These are phyloP conservation scores for Rhododendron griersonianum DNA, from an alignment of 148 eudicot genomes.

Conservation along the genomic window DNA sequence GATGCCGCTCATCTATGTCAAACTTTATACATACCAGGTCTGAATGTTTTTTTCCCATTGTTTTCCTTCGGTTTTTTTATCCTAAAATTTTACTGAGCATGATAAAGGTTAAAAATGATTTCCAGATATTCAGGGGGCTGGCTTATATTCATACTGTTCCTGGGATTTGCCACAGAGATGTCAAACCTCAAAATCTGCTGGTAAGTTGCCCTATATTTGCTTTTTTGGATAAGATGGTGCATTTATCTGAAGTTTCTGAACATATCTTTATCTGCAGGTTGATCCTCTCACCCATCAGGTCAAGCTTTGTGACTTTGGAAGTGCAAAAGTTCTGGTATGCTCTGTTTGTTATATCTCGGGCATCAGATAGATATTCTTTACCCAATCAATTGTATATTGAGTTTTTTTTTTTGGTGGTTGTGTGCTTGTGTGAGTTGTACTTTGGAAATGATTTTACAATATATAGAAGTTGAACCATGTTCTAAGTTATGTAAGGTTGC, in stretches of 20 bases:
- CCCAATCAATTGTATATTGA: neutral
- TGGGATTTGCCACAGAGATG: conserved; percentile 53
- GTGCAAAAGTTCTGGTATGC: conserved; percentile 51
- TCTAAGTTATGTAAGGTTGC: neutral
- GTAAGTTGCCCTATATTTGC: conserved; percentile 15
- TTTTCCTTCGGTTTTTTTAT: neutral
- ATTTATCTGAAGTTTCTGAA: neutral
- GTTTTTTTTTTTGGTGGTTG: neutral
- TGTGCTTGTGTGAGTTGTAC: neutral
- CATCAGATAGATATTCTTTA: neutral
- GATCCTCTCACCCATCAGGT: conserved; percentile 50
- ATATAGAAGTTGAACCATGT: neutral
- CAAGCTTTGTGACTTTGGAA: conserved; percentile 55
- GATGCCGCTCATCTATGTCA: conserved; percentile 47
- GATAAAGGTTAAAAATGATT: neutral
- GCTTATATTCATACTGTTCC: conserved; percentile 42
- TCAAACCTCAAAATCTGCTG: conserved; percentile 51
- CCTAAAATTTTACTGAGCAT: neutral
- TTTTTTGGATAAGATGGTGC: neutral
- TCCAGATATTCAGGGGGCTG: conserved; percentile 44
- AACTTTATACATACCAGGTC: conserved; percentile 48
- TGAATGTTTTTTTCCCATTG: neutral
- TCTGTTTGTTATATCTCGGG: neutral
- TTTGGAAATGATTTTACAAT: neutral
- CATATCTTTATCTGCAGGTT: conserved; percentile 25